Evolutionary conservation across 2,329 filamentous ascomycete species (phyloP), one percentile per base, ranked within the genome.

Genomic region (Diplodia mutila): DNA sequence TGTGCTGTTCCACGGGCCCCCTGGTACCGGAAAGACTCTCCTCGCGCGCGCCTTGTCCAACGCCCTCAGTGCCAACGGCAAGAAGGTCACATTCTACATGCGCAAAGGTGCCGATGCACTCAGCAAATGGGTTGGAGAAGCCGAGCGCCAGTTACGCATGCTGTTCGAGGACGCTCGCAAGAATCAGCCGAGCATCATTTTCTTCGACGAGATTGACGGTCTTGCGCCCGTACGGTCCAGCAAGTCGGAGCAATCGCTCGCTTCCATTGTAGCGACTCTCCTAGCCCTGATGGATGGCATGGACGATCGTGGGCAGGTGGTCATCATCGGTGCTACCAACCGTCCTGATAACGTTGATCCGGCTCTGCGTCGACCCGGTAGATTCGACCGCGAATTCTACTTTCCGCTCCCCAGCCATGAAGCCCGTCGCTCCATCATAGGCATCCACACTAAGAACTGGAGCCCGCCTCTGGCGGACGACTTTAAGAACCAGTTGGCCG

Each of bases 51-150:
- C 95, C 51, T 84, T 99, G 55, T 94, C 96, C 61, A 96, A 95
- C 67, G 96, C 92, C 69, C 91, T 97, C 68, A 94, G 93, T 70
- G 89, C 91, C 14, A 91, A 94, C 61, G 94, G 94, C 25, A 90
- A 91, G 72, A 98, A 98, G 78, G 95, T 99, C 70, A 98, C 94
- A 0, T 99, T 99, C 74, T 99, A 98, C 80, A 99, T 99, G 95
- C 91, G 95, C 69, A 99, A 99, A 80, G 96, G 95, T 76, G 96
- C 95, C 27, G 95, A 99, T 85, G 94, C 94, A 18, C 83, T 99
- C 70, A 97, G 94, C 80, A 99, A 99, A 80, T 99, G 95, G 95
- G 95, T 99, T 64, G 95, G 95, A 76, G 95, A 99, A 80, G 95
- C 96, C 11, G 95, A 99, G 80, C 91, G 94, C 80, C 95, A 99